Percentiles rank a stretch among this genome's conserved stretches.
Evolutionary conservation across 208 protist genomes (phyloP).

Genomic region (Acanthamoeba royreba): DNA sequence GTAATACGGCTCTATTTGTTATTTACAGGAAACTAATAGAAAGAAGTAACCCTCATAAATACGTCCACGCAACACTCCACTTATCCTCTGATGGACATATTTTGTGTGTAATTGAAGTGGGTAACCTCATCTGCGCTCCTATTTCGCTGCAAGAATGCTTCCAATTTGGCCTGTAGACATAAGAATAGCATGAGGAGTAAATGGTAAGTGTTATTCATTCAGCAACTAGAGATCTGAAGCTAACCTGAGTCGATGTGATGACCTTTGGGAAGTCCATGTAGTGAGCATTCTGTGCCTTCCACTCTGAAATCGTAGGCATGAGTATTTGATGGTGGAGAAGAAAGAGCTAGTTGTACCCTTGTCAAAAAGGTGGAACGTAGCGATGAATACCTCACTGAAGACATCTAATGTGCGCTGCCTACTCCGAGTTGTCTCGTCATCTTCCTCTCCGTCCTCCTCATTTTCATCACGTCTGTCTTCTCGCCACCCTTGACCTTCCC

Average conservation of each 20-base stretch:
- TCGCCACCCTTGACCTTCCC: background rate
- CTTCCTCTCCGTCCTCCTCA: background rate
- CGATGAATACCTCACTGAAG: background rate
- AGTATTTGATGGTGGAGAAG: background rate
- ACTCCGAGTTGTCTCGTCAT: background rate
- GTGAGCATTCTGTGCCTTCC: background rate
- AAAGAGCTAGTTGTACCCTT: background rate
- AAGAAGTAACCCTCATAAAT: background rate
- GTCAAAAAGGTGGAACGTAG: slow-evolving; percentile 5
- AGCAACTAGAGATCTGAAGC: too few species aligned
- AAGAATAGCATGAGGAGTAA: too few species aligned
- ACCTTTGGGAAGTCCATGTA: slow-evolving; percentile 37
- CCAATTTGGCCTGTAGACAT: background rate
- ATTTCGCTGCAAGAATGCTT: background rate
- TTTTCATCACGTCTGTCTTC: background rate
- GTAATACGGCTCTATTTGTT: background rate
- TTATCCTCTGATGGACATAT: background rate
- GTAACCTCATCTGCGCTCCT: background rate
- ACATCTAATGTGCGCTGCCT: background rate
- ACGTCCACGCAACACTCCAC: background rate
- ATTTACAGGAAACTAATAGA: background rate
- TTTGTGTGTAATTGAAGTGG: slow-evolving; percentile 3
- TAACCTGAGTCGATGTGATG: background rate
- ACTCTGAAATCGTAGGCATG: background rate
- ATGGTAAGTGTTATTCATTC: background rate